Percentiles rank a stretch among this genome's conserved stretches.
phyloP scores from a whole-genome alignment of 768 basidiomycete species.

The Termitomyces sp. region DNA sequence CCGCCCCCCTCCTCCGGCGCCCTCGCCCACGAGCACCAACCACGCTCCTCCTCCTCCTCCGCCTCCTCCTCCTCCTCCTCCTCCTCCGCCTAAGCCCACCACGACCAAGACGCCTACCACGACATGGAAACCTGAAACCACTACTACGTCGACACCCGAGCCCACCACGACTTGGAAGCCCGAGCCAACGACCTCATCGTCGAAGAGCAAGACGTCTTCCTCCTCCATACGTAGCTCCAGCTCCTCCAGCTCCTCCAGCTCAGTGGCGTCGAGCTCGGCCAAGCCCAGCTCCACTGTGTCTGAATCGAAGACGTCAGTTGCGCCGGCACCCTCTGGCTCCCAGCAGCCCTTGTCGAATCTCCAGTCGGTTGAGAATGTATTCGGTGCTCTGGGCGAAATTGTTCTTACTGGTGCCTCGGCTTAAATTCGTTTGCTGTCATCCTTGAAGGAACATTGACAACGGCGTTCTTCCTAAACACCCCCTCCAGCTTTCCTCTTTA shows the following conservation, averaged over 20 bases:
- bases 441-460: background rate
- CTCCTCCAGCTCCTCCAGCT: slow-evolving; percentile 13
- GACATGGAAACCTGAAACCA: slow-evolving; percentile 15
- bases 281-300: slow-evolving; percentile 8
- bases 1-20: too few species aligned
- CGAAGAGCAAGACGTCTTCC: slow-evolving; percentile 13
- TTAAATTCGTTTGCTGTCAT: background rate
- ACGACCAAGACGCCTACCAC: slow-evolving; percentile 13
- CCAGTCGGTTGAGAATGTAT: slow-evolving; percentile 26
- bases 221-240: slow-evolving; percentile 21
- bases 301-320: background rate
- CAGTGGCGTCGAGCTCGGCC: slow-evolving; percentile 19
- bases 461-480: background rate
- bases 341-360: slow-evolving; percentile 29
- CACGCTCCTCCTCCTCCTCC: too few species aligned
- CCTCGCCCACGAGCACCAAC: too few species aligned
- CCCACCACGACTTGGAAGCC: slow-evolving; percentile 18
- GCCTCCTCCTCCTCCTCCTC: too few species aligned
- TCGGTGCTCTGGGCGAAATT: slow-evolving; percentile 34
- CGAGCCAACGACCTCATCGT: background rate
- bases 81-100: slow-evolving; percentile 6
- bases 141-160: slow-evolving; percentile 14
- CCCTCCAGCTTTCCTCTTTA: background rate
- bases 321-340: slow-evolving; percentile 3
- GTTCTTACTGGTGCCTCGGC: slow-evolving; percentile 24